A percentile compares a stretch with the other conserved stretches of the same genome.
Evolutionary conservation across 176 grass and related monocot species (phyloP).

Genomic region (Zoysia japonica): DNA sequence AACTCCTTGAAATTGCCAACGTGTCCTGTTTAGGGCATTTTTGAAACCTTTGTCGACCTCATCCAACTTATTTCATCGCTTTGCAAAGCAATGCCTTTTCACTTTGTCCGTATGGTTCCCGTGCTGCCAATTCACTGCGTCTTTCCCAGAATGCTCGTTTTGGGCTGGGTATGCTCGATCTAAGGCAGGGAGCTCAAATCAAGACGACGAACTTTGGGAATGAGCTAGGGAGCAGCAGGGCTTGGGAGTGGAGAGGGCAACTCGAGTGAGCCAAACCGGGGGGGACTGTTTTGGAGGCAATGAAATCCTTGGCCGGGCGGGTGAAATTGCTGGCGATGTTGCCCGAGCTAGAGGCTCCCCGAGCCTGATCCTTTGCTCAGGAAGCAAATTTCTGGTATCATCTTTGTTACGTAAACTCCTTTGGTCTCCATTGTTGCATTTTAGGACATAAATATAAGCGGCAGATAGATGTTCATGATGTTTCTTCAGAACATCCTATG

Average conservation of each 20-base stretch:
- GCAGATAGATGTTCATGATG: conserved; percentile 8
- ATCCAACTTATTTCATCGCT: not conserved
- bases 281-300: too few relatives aligned
- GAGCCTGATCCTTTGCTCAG: not conserved
- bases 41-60: not conserved
- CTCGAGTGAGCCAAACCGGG: not conserved
- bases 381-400: not conserved
- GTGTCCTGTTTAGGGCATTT: not conserved
- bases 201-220: not conserved
- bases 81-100: not conserved
- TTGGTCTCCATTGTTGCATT: not conserved
- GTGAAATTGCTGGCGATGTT: not conserved
- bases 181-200: not conserved
- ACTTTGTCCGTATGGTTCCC: too few relatives aligned
- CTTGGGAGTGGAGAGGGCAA: not conserved
- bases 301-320: not conserved
- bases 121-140: not conserved
- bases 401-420: not conserved
- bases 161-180: not conserved
- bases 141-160: not conserved
- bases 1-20: not conserved
- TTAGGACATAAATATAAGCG: conserved; percentile 1
- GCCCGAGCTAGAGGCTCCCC: too few relatives aligned
- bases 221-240: not conserved
- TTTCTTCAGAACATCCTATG: conserved; percentile 8